These are phyloP conservation scores for Leptodermis oblonga DNA, from an alignment of 257 asterid genomes.

Conservation along the genomic window DNA sequence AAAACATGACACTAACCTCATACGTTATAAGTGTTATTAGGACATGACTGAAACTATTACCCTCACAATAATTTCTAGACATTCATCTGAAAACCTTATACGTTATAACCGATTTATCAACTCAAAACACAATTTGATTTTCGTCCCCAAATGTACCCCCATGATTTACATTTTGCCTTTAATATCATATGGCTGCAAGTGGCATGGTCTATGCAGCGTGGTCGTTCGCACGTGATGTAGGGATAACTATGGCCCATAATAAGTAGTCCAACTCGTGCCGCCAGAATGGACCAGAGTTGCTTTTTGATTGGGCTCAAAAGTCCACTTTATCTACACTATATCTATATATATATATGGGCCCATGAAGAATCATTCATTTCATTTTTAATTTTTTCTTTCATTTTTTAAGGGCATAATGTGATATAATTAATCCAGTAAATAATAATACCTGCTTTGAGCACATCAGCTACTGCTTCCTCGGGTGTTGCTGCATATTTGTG, in stretches of 20 bases:
- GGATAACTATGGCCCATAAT: conserved; percentile 5
- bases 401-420: too few species aligned
- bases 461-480: conserved; percentile 74
- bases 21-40: too few species aligned
- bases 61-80: too few species aligned
- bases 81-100: too few species aligned
- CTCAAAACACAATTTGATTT: too few species aligned
- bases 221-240: too few species aligned
- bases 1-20: too few species aligned
- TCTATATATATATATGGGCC: conserved; percentile 7
- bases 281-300: conserved; percentile 13
- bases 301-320: conserved; percentile 16
- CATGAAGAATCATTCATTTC: not conserved
- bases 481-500: conserved; percentile 52
- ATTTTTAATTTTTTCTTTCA: too few species aligned
- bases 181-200: not conserved
- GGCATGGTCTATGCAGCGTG: not conserved
- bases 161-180: not conserved
- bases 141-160: too few species aligned
- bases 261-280: not conserved
- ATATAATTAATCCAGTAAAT: not conserved
- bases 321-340: not conserved
- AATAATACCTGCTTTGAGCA: conserved; percentile 68
- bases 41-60: too few species aligned
- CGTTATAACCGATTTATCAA: too few species aligned